A percentile compares a stretch with the other conserved stretches of the same genome.
Evolutionary conservation across 768 basidiomycete genomes (phyloP).

Genomic region (Collybiopsis confluens): DNA sequence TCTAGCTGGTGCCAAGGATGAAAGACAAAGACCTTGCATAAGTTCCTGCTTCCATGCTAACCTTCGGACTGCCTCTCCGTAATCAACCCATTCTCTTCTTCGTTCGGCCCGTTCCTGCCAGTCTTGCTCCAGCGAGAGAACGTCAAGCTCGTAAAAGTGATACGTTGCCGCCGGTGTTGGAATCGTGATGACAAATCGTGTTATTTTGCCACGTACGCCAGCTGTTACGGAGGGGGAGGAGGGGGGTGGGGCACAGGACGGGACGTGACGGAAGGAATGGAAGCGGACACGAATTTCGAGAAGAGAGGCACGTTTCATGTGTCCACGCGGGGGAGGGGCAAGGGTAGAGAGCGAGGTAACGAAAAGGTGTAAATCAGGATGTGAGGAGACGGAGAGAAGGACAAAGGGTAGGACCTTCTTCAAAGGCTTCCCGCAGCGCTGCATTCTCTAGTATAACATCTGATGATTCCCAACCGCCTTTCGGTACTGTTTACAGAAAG

Average conservation of each 20-base stretch:
- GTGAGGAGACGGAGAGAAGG: constrained; percentile 68
- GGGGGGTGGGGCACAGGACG: too few species aligned
- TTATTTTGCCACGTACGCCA: constrained; percentile 83
- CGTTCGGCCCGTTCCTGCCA: constrained; percentile 83
- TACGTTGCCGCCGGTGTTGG: constrained; percentile 75
- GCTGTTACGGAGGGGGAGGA: constrained; percentile 54
- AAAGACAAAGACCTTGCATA: constrained; percentile 68
- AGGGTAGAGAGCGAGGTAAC: constrained; percentile 23
- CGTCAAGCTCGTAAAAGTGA: constrained; percentile 90
- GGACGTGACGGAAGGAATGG: too few species aligned
- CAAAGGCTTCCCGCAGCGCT: constrained; percentile 86
- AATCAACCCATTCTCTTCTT: constrained; percentile 84
- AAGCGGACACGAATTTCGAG: not conserved
- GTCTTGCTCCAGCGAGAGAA: constrained; percentile 66
- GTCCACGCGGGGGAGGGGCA: constrained; percentile 21
- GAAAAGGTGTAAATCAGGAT: constrained; percentile 55
- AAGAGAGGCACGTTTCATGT: constrained; percentile 13
- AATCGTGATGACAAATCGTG: constrained; percentile 81
- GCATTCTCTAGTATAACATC: constrained; percentile 82
- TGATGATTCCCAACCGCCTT: constrained; percentile 85
- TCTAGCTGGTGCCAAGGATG: constrained; percentile 60
- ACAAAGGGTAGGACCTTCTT: constrained; percentile 93
- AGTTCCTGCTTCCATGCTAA: constrained; percentile 86
- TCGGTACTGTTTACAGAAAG: constrained; percentile 58
- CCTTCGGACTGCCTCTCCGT: constrained; percentile 70